A percentile compares a stretch with the other conserved stretches of the same genome.
These are phyloP conservation scores for Podospora conica DNA, from an alignment of 495 filamentous ascomycete genomes.

Conservation along the genomic window DNA sequence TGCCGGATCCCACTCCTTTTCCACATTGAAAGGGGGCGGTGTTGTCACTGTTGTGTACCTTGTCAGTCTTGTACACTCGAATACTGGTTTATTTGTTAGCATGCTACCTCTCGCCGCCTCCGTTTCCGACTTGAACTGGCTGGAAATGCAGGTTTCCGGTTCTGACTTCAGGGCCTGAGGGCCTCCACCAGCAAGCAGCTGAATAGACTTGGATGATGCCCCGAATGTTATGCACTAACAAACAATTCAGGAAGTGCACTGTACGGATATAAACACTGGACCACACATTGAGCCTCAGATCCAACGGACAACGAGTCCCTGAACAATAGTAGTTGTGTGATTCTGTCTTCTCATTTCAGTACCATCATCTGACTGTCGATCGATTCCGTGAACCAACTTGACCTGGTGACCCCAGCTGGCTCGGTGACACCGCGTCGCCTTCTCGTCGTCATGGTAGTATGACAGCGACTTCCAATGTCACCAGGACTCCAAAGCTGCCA, in stretches of 20 bases:
- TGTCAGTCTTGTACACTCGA: no score
- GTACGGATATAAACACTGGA: neutral
- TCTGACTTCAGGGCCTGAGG: no score
- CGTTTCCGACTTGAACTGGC: no score
- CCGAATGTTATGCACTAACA: no score
- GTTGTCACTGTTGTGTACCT: neutral
- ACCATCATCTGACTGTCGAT: neutral
- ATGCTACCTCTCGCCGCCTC: no score
- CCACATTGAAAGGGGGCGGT: neutral
- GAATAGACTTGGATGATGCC: no score
- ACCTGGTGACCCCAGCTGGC: neutral
- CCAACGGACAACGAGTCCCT: neutral
- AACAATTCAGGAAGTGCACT: no score
- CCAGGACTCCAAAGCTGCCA: neutral
- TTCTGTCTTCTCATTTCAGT: neutral
- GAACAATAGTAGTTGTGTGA: neutral
- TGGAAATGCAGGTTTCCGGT: no score
- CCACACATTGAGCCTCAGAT: neutral
- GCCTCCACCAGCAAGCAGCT: no score
- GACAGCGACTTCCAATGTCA: neutral
- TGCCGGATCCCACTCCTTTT: neutral
- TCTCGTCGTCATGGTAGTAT: neutral
- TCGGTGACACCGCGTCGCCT: neutral
- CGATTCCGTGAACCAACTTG: neutral
- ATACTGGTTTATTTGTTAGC: no score